Percentiles rank a stretch among this genome's conserved stretches.
phyloP scores from a whole-genome alignment of 2,329 filamentous ascomycete species.

The Apiospora saccharicola region DNA sequence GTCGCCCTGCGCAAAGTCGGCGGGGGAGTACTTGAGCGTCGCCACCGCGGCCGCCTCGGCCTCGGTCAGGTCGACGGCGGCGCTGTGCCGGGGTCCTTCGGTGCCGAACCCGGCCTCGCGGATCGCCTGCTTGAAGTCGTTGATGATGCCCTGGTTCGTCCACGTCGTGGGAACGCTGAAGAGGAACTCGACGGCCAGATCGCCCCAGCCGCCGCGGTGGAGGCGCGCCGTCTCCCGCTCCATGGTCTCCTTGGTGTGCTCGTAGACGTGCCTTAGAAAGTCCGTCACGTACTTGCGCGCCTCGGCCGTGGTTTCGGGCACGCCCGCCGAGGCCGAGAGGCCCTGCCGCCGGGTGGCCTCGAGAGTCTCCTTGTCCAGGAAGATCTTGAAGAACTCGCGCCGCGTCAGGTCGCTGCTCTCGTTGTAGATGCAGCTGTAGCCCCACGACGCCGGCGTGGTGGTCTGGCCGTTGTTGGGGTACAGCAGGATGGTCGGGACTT shows the following conservation, averaged over 20 bases:
- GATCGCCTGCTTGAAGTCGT: conserved; percentile 58
- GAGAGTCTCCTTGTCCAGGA: conserved; percentile 56
- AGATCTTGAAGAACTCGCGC: conserved; percentile 64
- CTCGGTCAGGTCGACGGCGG: conserved; percentile 54
- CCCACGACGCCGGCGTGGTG: conserved; percentile 55
- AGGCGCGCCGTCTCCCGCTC: conserved; percentile 47
- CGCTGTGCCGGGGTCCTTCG: conserved; percentile 48
- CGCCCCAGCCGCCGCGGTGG: conserved; percentile 49
- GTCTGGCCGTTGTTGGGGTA: conserved; percentile 50
- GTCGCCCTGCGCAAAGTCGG: conserved; percentile 46
- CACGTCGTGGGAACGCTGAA: conserved; percentile 67
- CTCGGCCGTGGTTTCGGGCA: conserved; percentile 49
- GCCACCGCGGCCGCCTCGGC: conserved; percentile 57
- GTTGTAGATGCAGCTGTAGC: conserved; percentile 58
- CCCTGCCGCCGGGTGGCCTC: conserved; percentile 51
- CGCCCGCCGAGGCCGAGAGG: conserved; percentile 42
- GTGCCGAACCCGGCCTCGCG: conserved; percentile 56
- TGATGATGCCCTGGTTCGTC: conserved; percentile 57
- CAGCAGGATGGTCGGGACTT: conserved; percentile 59
- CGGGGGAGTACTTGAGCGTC: conserved; percentile 51
- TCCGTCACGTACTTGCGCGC: conserved; percentile 57
- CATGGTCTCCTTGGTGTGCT: conserved; percentile 55
- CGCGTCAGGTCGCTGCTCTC: conserved; percentile 44
- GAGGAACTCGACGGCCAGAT: conserved; percentile 57
- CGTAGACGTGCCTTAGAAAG: conserved; percentile 57